A percentile compares a stretch with the other conserved stretches of the same genome.
Conservation (phyloP, 2,329 filamentous ascomycete genomes). For the Ceratocystis eucalypticola region DNA sequence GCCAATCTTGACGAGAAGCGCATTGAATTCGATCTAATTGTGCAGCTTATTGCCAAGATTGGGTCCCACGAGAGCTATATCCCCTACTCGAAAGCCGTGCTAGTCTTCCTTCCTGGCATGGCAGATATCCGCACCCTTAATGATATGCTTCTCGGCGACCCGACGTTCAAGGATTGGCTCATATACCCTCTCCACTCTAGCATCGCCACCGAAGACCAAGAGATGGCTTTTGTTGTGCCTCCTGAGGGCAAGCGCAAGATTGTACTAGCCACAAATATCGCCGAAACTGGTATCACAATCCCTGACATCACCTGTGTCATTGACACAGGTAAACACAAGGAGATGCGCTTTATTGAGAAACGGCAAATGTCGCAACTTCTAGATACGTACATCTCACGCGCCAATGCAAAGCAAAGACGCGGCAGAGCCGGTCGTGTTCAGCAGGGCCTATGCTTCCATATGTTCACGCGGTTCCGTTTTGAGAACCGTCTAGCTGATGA, state of each 20-base stretch:
- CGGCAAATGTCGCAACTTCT: conserved; percentile 80
- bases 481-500: conserved; percentile 77
- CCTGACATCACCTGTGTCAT: conserved; percentile 95
- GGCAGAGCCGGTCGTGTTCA: conserved; percentile 93
- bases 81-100: conserved; percentile 71
- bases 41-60: conserved; percentile 64
- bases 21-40: conserved; percentile 78
- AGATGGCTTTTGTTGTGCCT: conserved; percentile 78
- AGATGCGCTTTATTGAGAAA: conserved; percentile 92
- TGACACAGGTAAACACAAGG: conserved; percentile 91
- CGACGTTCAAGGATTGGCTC: conserved; percentile 67
- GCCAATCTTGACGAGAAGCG: conserved; percentile 76
- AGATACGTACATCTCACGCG: conserved; percentile 87
- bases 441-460: conserved; percentile 85
- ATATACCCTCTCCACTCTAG: conserved; percentile 86
- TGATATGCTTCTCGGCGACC: conserved; percentile 67
- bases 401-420: conserved; percentile 88
- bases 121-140: conserved; percentile 83
- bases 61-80: conserved; percentile 52
- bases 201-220: conserved; percentile 92
- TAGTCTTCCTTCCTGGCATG: conserved; percentile 92
- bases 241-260: conserved; percentile 77
- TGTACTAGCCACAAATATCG: conserved; percentile 93
- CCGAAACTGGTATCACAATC: conserved; percentile 96
- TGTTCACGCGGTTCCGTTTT: conserved; percentile 83